Percentiles rank a stretch among this genome's conserved stretches.
Conservation (phyloP, 495 filamentous ascomycete genomes). For the Penicillium egyptiacum region DNA sequence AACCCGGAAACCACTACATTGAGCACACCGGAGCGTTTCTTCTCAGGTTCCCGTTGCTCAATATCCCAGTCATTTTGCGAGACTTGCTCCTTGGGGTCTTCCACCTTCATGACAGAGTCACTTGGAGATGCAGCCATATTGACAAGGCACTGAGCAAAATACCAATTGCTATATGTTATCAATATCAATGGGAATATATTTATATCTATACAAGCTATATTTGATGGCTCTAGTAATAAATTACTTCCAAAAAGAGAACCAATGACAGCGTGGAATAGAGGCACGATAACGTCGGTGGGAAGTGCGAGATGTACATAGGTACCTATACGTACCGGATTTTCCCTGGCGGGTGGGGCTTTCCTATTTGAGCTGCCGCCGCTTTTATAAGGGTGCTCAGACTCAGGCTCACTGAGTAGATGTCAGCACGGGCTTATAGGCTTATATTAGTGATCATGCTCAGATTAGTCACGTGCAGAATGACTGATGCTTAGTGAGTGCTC, state of each 20-base stretch:
- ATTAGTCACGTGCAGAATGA: too few species aligned
- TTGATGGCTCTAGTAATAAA: background rate
- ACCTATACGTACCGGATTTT: background rate
- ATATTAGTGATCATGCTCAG: too few species aligned
- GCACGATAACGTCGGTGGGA: slow-evolving; percentile 8
- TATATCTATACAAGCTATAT: background rate
- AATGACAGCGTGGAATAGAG: background rate
- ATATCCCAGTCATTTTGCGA: slow-evolving; percentile 10
- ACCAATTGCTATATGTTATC: too few species aligned
- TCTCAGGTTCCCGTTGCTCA: slow-evolving; percentile 11
- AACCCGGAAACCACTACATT: slow-evolving; percentile 39
- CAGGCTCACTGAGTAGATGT: too few species aligned
- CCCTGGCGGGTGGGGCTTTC: background rate
- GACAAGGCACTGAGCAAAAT: background rate
- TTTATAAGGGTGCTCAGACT: background rate
- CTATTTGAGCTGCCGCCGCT: background rate
- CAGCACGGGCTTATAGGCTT: too few species aligned
- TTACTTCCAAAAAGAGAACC: background rate
- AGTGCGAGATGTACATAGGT: background rate
- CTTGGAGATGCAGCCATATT: slow-evolving; percentile 19
- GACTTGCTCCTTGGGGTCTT: slow-evolving; percentile 10
- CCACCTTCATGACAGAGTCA: slow-evolving; percentile 19
- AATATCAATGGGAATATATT: background rate
- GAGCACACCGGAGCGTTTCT: slow-evolving; percentile 24
- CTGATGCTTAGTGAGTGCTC: too few species aligned